These are phyloP conservation scores for Auricularia cornea DNA, from an alignment of 768 basidiomycete species.

Conservation along the genomic window DNA sequence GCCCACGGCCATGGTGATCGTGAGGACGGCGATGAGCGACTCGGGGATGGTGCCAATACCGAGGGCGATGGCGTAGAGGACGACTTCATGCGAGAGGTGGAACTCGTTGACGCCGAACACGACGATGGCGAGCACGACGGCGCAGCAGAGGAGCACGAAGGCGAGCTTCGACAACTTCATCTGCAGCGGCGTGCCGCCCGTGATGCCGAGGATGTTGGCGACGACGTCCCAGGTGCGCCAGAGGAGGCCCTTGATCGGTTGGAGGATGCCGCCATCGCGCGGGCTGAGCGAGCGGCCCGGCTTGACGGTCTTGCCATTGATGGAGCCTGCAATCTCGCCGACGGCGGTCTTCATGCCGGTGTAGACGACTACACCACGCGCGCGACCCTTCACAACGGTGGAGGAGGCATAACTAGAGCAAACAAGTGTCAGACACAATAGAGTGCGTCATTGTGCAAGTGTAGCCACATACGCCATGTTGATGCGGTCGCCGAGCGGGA, in stretches of 20 bases:
- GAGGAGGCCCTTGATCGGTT: background rate
- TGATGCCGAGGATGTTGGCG: conserved; percentile 15
- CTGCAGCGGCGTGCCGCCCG: conserved; percentile 24
- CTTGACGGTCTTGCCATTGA: conserved; percentile 27
- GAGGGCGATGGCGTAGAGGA: conserved; percentile 15
- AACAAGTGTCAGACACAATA: background rate
- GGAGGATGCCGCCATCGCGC: conserved; percentile 9
- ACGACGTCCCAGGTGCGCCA: conserved; percentile 29
- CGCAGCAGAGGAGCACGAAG: conserved; percentile 23
- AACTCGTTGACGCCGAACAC: conserved; percentile 15
- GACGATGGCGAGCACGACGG: conserved; percentile 26
- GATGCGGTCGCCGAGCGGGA: conserved; percentile 33
- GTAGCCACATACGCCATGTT: conserved; percentile 28
- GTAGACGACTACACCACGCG: conserved; percentile 36
- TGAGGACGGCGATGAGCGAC: conserved; percentile 35
- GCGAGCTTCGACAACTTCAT: conserved; percentile 28
- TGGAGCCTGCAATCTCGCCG: conserved; percentile 28
- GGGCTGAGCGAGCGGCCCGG: conserved; percentile 30
- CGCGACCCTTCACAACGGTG: conserved; percentile 40
- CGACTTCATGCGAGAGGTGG: conserved; percentile 11
- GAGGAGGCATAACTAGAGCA: conserved; percentile 21
- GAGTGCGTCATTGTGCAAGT: background rate
- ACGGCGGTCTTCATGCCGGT: conserved; percentile 51
- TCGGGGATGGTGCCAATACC: conserved; percentile 11
- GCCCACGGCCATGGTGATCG: conserved; percentile 52